Percentiles rank a stretch among this genome's conserved stretches.
Conservation (phyloP, 805 yeast species). For the Suhomyces sp. region DNA sequence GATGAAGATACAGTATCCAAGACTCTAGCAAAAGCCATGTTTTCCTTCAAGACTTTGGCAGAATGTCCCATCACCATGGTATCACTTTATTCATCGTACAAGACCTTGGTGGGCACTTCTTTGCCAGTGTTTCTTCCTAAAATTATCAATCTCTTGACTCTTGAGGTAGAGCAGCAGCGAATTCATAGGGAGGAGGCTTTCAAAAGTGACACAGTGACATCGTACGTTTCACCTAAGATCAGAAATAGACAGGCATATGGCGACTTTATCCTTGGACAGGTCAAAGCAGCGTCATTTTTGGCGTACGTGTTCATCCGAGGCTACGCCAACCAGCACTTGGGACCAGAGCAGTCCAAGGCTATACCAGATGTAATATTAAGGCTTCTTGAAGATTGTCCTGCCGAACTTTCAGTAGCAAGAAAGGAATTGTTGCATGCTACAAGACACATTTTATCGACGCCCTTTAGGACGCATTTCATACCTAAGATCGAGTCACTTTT, state of each 20-base stretch:
- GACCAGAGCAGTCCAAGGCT: slow-evolving; percentile 40
- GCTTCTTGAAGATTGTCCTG: slow-evolving; percentile 90
- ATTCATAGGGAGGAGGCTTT: slow-evolving; percentile 41
- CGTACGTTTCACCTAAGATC: slow-evolving; percentile 72
- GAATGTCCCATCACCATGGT: slow-evolving; percentile 98
- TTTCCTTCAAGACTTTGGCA: slow-evolving; percentile 84
- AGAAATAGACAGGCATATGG: slow-evolving; percentile 76
- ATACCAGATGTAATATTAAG: slow-evolving; percentile 88
- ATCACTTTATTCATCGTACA: slow-evolving; percentile 82
- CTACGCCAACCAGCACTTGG: slow-evolving; percentile 61
- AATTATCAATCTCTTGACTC: slow-evolving; percentile 65
- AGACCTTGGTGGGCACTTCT: slow-evolving; percentile 65
- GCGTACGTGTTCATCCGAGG: slow-evolving; percentile 91
- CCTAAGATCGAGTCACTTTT: slow-evolving; percentile 83
- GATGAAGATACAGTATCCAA: slow-evolving; percentile 45
- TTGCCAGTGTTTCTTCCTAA: slow-evolving; percentile 78
- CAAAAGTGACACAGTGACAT: slow-evolving; percentile 56
- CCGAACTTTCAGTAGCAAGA: slow-evolving; percentile 85
- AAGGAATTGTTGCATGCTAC: slow-evolving; percentile 92
- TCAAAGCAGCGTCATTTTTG: slow-evolving; percentile 90
- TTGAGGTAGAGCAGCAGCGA: slow-evolving; percentile 79
- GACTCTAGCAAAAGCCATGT: slow-evolving; percentile 62
- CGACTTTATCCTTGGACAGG: slow-evolving; percentile 89
- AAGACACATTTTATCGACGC: slow-evolving; percentile 90
- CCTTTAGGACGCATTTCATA: slow-evolving; percentile 74